Conservation (phyloP, 371 early-diverging fungal genomes). For the Gilbertella persicaria region DNA sequence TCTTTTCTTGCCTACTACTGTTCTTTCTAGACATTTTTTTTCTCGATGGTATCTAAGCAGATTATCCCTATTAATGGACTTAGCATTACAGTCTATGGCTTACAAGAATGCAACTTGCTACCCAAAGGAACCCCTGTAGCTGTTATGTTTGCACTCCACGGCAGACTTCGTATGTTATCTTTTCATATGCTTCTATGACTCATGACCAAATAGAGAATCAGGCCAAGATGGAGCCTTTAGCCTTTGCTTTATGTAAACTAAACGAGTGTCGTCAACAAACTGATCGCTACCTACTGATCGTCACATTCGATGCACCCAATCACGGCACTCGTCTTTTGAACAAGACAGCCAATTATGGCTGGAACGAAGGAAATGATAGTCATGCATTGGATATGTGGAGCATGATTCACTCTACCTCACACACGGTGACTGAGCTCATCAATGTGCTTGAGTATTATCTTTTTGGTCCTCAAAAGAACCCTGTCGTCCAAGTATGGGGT, state of each 20-base stretch:
- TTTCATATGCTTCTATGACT: neutral
- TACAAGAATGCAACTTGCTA: conserved; percentile 34
- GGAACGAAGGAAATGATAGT: conserved; percentile 34
- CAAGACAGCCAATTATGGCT: conserved; percentile 35
- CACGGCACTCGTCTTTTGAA: conserved; percentile 53
- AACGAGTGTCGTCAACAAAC: conserved; percentile 10
- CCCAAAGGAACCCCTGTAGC: conserved; percentile 25
- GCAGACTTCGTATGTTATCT: conserved; percentile 38
- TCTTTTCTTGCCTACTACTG: neutral
- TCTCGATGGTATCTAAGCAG: conserved; percentile 12
- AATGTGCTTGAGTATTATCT: conserved; percentile 53
- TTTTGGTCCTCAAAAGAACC: conserved; percentile 25
- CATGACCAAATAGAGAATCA: conserved; percentile 37
- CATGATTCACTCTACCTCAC: conserved; percentile 40
- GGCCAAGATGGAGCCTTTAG: conserved; percentile 30
- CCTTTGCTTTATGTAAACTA: conserved; percentile 26
- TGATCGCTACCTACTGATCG: conserved; percentile 34
- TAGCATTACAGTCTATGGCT: conserved; percentile 36
- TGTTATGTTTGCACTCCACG: conserved; percentile 48
- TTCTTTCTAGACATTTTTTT: conserved; percentile 1
- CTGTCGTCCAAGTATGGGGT: conserved; percentile 48
- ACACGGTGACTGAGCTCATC: conserved; percentile 51
- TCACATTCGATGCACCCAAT: conserved; percentile 59
- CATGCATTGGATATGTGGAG: conserved; percentile 62
- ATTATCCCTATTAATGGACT: conserved; percentile 28